Evolutionary conservation across 139 green algal species (phyloP), one percentile per base, ranked within the genome.

Genomic region (Chlorella sp.): DNA sequence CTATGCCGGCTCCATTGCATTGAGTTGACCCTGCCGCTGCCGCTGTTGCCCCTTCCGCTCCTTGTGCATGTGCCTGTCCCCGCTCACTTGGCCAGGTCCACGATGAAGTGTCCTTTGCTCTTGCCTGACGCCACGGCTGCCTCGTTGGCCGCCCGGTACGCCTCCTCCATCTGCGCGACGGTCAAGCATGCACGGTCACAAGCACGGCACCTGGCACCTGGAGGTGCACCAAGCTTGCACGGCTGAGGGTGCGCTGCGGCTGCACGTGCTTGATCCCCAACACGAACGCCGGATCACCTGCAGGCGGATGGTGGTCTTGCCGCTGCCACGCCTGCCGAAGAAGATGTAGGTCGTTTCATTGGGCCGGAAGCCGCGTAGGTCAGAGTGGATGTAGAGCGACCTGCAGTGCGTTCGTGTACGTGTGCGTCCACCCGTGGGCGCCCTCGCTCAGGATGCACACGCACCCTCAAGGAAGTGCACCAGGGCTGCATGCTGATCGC

Each of bases 281-380:
- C n/a, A n/a, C n/a, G n/a, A n/a, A n/a, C n/a, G n/a, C n/a, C n/a
- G n/a, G n/a, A n/a, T 35, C 33, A 64, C 49, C 49, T 73, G 68
- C 31, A 68, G 27, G 30, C 91, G 75, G 50, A 97, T 94, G 27
- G 92, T 97, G 35, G 92, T 97, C 74, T 97, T 97, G 69, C 92
- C 92, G 35, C 68, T 83, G 20, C 92, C 84, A 2, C 84, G 49
- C 36, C 77, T 74, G 32, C 84, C 84, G 55, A 89, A 89, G 74
- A 89, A 86, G 27, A 97, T 75, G 75, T 97, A 97, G 0, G 92
- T 97, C 0, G 85, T 93, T 32, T 95, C 88, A 75, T 80, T 92
- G 10, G 90, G 90, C 29, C 74, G 74, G 65, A 96, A 93, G 23
- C 83, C 87, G 5, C 88, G 82, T 60, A 95, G 74, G 74, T 96